A percentile compares a stretch with the other conserved stretches of the same genome.
phyloP scores from a whole-genome alignment of 1,139 yeast species.

The Diutina catenulata region DNA sequence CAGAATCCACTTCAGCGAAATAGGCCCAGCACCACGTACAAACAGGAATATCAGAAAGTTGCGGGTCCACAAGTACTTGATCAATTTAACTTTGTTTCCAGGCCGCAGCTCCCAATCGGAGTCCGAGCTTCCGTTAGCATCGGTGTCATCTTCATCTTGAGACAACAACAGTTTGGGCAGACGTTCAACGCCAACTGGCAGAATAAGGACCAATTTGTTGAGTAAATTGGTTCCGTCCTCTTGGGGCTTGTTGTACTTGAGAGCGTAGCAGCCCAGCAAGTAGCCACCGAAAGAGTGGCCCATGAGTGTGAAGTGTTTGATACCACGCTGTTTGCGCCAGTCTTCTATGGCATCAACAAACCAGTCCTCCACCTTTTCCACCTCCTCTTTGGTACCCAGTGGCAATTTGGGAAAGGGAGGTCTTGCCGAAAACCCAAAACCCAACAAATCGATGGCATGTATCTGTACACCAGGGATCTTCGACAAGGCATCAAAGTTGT shows the following conservation, averaged over 20 bases:
- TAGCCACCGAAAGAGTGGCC: conserved; percentile 96
- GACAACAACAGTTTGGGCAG: conserved; percentile 15
- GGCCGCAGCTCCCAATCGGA: conserved; percentile 6
- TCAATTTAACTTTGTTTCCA: conserved; percentile 6
- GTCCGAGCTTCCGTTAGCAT: conserved; percentile 4
- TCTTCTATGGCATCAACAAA: conserved; percentile 73
- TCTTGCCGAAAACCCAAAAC: conserved; percentile 34
- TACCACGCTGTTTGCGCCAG: conserved; percentile 56
- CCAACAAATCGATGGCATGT: conserved; percentile 34
- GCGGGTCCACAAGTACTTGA: conserved; percentile 24
- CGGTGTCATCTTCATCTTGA: conserved; percentile 10
- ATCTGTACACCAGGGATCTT: conserved; percentile 30
- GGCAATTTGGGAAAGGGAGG: conserved; percentile 27
- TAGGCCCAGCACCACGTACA: conserved; percentile 25
- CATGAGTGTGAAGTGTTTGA: conserved; percentile 54
- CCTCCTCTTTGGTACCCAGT: conserved; percentile 16
- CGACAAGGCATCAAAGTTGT: conserved; percentile 27
- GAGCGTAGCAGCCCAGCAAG: conserved; percentile 64
- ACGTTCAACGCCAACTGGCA: conserved; percentile 38
- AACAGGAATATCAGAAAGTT: conserved; percentile 28
- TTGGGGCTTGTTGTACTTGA: conserved; percentile 35
- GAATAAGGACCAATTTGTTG: conserved; percentile 21
- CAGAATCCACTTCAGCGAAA: conserved; percentile 25
- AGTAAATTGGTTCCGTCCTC: background rate
- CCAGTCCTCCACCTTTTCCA: conserved; percentile 50